Evolutionary conservation across 2,329 filamentous ascomycete species (phyloP), one percentile per base, ranked within the genome.

Genomic region (Stagonosporopsis chrysanthemi): DNA sequence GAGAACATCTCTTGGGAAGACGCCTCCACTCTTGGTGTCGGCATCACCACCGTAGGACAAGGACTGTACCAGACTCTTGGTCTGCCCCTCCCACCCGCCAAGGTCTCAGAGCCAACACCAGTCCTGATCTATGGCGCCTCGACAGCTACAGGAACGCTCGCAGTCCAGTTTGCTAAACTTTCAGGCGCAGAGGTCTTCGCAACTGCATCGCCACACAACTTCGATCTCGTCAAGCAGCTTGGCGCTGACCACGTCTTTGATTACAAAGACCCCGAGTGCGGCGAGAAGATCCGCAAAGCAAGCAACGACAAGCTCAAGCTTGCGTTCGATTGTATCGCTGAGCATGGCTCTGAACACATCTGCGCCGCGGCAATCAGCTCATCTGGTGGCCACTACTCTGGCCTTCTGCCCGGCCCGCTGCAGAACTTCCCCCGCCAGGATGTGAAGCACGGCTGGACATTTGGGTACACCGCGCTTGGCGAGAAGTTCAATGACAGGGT

Each of bases 1-100:
- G 78, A 83, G 17, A 70, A 70, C 43, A 51, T 86, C 56, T 79
- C 77, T 41, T 81, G 82, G 62, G 79, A 83, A 60, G 81, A 84
- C n/a, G 84, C 82, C 0, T 75, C 81, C 1, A 84, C 83, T 0
- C 69, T 86, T 2, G 81, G 82, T 1, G 77, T 83, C 0, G 84
- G 82, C 3, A 72, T 85, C 45, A 75, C 72, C 11, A 86, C 84
- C 3, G 79, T 83, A 7, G 82, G 78, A 1, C 83, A 85, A 59
- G 77, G 73, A 2, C 63, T 82, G 11, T 82, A 80, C 57, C 80
- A 82, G 61, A 61, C 62, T 6, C 72, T 82, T 33, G 72, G 71
- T 4, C 68, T 82, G 3, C 79, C 79, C 1, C 70, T 85, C 3
- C 73, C 69, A 0, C 86, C 86, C 0, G 59, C 58, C 17, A 70